Conservation (phyloP, 768 basidiomycete species). For the Boletus fagicola region DNA sequence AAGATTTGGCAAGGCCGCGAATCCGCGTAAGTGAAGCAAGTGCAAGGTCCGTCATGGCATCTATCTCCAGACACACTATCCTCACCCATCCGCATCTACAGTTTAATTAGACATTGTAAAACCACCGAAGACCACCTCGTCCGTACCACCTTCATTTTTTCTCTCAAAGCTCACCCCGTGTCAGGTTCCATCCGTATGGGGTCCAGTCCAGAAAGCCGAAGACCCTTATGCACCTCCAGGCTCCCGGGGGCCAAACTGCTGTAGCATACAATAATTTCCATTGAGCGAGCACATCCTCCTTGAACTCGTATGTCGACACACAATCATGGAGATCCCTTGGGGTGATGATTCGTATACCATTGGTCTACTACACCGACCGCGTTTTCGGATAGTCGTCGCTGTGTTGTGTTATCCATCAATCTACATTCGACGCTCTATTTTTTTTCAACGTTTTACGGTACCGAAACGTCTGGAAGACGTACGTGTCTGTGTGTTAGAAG, state of each 20-base stretch:
- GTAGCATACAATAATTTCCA: constrained; percentile 53
- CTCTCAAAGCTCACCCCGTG: constrained; percentile 16
- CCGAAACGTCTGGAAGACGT: constrained; percentile 2
- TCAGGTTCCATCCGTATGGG: constrained; percentile 96
- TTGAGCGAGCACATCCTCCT: not conserved
- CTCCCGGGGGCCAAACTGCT: constrained; percentile 49
- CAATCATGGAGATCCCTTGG: not conserved
- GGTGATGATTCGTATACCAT: constrained; percentile 3
- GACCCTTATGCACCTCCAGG: constrained; percentile 87
- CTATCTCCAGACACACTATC: not conserved
- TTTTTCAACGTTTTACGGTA: constrained; percentile 11
- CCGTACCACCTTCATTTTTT: constrained; percentile 23
- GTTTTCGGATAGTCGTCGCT: constrained; percentile 8
- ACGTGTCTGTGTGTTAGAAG: not conserved
- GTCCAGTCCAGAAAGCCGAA: constrained; percentile 84
- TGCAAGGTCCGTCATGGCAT: constrained; percentile 47
- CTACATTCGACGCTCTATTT: constrained; percentile 4
- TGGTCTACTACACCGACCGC: constrained; percentile 15
- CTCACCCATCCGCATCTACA: constrained; percentile 29
- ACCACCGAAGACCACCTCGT: constrained; percentile 70
- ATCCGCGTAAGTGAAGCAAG: constrained; percentile 73
- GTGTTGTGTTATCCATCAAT: constrained; percentile 12
- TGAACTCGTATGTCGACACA: not conserved
- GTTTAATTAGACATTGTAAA: constrained; percentile 73
- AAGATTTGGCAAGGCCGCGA: constrained; percentile 70